These are phyloP conservation scores for Basidiobolus meristosporus DNA, from an alignment of 371 early-diverging fungal genomes.

Conservation along the genomic window DNA sequence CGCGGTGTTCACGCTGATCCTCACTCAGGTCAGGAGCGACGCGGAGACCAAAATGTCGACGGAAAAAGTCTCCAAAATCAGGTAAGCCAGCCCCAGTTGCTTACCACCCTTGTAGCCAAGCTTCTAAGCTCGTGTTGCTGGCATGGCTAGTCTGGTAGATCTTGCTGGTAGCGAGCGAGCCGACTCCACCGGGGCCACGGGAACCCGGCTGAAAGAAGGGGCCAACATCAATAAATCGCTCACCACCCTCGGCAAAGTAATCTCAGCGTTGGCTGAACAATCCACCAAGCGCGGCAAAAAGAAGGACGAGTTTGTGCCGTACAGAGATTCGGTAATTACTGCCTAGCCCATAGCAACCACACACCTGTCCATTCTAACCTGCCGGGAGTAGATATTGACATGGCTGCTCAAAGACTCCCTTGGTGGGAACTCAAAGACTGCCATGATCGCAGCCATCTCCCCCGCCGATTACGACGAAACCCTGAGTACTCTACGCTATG, in stretches of 20 bases:
- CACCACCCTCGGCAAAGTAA: conserved; percentile 91
- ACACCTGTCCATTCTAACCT: not conserved
- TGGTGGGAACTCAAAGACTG: conserved; percentile 85
- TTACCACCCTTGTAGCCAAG: not conserved
- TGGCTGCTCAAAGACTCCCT: conserved; percentile 87
- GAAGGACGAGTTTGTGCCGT: conserved; percentile 54
- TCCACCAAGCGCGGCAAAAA: conserved; percentile 14
- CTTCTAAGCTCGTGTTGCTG: not conserved
- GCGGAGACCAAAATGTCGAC: conserved; percentile 38
- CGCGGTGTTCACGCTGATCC: conserved; percentile 76
- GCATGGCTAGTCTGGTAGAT: conserved; percentile 44
- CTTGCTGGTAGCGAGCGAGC: conserved; percentile 94
- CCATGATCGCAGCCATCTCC: conserved; percentile 81
- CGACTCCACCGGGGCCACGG: conserved; percentile 88
- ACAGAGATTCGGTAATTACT: conserved; percentile 70
- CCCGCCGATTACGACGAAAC: conserved; percentile 69
- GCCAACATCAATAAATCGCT: conserved; percentile 95
- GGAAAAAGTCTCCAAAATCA: conserved; percentile 58
- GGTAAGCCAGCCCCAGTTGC: conserved; percentile 13
- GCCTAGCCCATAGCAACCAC: not conserved
- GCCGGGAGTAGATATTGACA: conserved; percentile 45
- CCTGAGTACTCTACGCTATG: conserved; percentile 86
- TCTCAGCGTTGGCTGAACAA: conserved; percentile 78
- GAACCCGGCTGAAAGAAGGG: conserved; percentile 95
- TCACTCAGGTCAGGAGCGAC: conserved; percentile 47